phyloP scores from a whole-genome alignment of 2,329 filamentous ascomycete genomes.

The Cladophialophora yegresii region DNA sequence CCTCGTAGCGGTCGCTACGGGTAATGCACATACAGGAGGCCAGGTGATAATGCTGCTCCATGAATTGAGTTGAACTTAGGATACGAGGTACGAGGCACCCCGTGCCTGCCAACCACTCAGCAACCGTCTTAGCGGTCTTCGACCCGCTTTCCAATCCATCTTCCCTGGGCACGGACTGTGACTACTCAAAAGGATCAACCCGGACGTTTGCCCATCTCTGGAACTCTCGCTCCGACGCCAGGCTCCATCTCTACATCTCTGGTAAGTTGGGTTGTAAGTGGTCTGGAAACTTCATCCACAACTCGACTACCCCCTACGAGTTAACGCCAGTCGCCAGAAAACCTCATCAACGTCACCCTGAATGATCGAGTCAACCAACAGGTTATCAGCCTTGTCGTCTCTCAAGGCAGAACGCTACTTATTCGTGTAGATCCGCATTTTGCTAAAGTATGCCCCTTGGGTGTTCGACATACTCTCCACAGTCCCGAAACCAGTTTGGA shows the following conservation, averaged over 20 bases:
- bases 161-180: slow-evolving; percentile 1
- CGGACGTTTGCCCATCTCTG: slow-evolving; percentile 24
- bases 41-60: neutral
- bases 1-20: neutral
- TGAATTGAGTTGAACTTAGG: neutral
- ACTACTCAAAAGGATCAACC: slow-evolving; percentile 4
- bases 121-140: neutral
- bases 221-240: slow-evolving; percentile 25
- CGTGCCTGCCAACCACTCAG: neutral
- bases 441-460: neutral
- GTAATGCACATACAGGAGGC: neutral
- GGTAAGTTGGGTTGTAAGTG: neutral
- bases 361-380: neutral
- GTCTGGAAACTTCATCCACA: slow-evolving; percentile 5
- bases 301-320: slow-evolving; percentile 8
- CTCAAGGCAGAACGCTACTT: neutral
- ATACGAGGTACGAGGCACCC: neutral
- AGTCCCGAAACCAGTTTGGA: neutral
- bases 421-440: neutral
- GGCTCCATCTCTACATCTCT: slow-evolving; percentile 3
- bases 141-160: slow-evolving; percentile 10
- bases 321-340: slow-evolving; percentile 11
- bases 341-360: slow-evolving; percentile 2
- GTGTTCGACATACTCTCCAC: neutral
- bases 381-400: slow-evolving; percentile 11